phyloP scores from a whole-genome alignment of 139 green algal genomes.

The Chlamydomonas sp. region DNA sequence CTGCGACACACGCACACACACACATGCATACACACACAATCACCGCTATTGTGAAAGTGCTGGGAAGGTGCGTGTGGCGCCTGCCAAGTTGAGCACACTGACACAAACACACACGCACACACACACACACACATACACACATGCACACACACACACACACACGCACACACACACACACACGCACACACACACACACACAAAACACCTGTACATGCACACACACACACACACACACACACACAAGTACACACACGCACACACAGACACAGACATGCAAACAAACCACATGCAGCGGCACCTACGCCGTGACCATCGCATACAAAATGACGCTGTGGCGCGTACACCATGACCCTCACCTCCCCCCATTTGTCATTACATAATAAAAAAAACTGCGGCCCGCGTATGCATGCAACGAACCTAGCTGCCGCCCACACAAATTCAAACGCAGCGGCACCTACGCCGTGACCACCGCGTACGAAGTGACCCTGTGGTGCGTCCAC shows the following conservation, averaged over 20 bases:
- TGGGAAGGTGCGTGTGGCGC: slow-evolving; percentile 8
- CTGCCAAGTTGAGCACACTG: neutral
- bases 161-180: too few relatives aligned
- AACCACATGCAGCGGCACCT: too few relatives aligned
- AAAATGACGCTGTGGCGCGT: too few relatives aligned
- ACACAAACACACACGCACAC: neutral
- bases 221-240: slow-evolving; percentile 9
- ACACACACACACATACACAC: slow-evolving; percentile 1
- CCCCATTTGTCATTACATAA: too few relatives aligned
- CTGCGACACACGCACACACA: neutral
- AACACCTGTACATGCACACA: neutral
- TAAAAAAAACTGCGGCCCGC: too few relatives aligned
- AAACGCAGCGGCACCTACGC: slow-evolving; percentile 34
- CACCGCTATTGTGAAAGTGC: neutral
- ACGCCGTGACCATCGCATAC: too few relatives aligned
- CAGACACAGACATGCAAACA: neutral
- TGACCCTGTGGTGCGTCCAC: slow-evolving; percentile 25
- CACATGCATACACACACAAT: neutral
- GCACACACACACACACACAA: too few relatives aligned
- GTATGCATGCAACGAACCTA: too few relatives aligned
- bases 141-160: too few relatives aligned
- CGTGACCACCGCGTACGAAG: slow-evolving; percentile 10
- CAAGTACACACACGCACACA: slow-evolving; percentile 6
- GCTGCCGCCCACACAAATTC: too few relatives aligned
- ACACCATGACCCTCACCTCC: neutral